These are phyloP conservation scores for Saxophila tyrrhenica DNA, from an alignment of 495 filamentous ascomycete genomes.

Conservation along the genomic window DNA sequence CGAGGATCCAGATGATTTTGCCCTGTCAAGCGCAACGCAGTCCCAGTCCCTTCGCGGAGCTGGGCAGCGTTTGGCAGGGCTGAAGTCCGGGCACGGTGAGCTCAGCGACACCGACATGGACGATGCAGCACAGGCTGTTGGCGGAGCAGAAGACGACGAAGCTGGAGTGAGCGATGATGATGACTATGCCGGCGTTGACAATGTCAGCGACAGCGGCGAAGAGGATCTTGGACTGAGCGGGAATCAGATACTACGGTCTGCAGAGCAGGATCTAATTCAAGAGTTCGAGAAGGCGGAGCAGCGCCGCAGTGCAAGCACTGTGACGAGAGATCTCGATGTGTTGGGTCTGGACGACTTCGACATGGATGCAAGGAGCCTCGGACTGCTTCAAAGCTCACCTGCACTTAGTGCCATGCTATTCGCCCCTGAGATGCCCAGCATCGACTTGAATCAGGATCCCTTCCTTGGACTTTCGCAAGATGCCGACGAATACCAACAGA, in stretches of 20 bases:
- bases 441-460: constrained; percentile 14
- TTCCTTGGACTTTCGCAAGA: constrained; percentile 6
- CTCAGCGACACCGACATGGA: constrained; percentile 4
- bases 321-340: constrained; percentile 3
- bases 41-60: neutral
- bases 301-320: neutral
- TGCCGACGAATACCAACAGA: constrained; percentile 3
- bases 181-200: constrained; percentile 12
- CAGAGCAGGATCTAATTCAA: constrained; percentile 12
- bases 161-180: constrained; percentile 4
- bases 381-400: neutral
- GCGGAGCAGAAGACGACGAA: neutral
- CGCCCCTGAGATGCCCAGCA: neutral
- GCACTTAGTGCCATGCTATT: neutral
- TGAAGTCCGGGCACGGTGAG: neutral
- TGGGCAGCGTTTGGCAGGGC: constrained; percentile 13
- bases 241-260: neutral
- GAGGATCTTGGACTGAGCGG: neutral
- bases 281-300: constrained; percentile 12
- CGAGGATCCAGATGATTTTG: constrained; percentile 9
- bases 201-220: constrained; percentile 12
- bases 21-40: constrained; percentile 14
- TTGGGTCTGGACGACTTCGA: neutral
- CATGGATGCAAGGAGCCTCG: neutral
- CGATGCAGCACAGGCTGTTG: constrained; percentile 3